Base-by-base conservation (phyloP, 345 rosid genomes). In the Melaleuca quinquenervia region DNA sequence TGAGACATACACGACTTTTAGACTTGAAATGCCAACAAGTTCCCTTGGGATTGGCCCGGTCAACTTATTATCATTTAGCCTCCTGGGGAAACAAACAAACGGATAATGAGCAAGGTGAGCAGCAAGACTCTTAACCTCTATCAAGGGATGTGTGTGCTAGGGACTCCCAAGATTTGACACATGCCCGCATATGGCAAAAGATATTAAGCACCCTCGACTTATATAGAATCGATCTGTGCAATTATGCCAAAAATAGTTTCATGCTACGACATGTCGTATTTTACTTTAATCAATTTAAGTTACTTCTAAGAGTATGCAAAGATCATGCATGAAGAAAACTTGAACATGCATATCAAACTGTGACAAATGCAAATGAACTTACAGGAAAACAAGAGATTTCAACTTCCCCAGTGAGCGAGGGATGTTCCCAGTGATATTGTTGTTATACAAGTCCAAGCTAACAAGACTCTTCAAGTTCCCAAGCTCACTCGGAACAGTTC, bases 381-480 rank as follows among this genome's bases (percentile, higher is more conserved):
- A 96, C 98, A 96, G 88, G 87, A 96, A 97, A 36, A 97, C 98
- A 11, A 97, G 96, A 86, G 98, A 95, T 89, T 94, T 96, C 90
- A 96, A 78, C 84, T 94, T 94, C 83, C 98, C 98, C 83, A 97
- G 84, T 29, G 98, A 93, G 27, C 91, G 88, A 84, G 99, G 99
- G 85, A 97, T 87, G 51, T 86, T 88, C 85, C 99, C 99, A 1
- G 96, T 91, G 84, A 97, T 94, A 87, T 96, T 95, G 95, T 97
- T 97, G 92, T 91, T 94, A 89, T 97, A 97, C 75, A 97, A 90
- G 91, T 97, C 99, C 96, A 97, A 91, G 94, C 99, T 97, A 88
- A 97, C 92, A 80, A 97, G 99, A 55, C 90, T 92, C 94, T 93
- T 96, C 91, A 97, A 90, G 90, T 92, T 95, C 83, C 96, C 98